Percentiles rank a stretch among this genome's conserved stretches.
Conservation (phyloP, 2,329 filamentous ascomycete genomes). For the Moelleriella libera region DNA sequence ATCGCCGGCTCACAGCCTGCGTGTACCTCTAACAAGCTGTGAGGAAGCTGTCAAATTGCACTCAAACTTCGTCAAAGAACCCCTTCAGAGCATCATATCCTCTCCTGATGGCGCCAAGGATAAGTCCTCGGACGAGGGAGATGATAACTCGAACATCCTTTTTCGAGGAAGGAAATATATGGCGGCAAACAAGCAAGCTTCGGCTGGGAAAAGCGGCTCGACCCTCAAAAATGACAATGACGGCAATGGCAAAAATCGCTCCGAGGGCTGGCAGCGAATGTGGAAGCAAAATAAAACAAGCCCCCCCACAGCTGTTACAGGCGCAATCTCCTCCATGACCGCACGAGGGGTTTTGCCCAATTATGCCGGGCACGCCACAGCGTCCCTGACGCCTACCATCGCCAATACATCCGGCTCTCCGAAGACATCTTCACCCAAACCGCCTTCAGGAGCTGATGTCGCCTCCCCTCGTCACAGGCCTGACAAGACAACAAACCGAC, state of each 20-base stretch:
- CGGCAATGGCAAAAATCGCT: constrained; percentile 20
- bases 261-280: constrained; percentile 34
- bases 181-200: constrained; percentile 4
- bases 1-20: constrained; percentile 8
- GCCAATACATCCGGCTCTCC: constrained; percentile 21
- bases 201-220: not conserved
- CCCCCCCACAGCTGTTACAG: constrained; percentile 24
- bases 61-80: constrained; percentile 12
- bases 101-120: constrained; percentile 7
- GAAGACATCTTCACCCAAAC: constrained; percentile 14
- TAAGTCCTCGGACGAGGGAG: constrained; percentile 15
- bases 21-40: constrained; percentile 10
- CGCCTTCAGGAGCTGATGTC: constrained; percentile 6
- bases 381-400: constrained; percentile 30
- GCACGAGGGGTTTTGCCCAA: constrained; percentile 40
- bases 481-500: constrained; percentile 30
- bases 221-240: not conserved
- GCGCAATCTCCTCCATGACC: constrained; percentile 37
- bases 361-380: constrained; percentile 36
- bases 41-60: constrained; percentile 12
- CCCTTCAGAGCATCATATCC: constrained; percentile 3
- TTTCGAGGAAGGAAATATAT: constrained; percentile 21
- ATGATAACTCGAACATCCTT: constrained; percentile 20
- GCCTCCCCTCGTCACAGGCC: constrained; percentile 8
- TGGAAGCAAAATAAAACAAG: constrained; percentile 37